Conservation (phyloP, 1,284 basidiomycete species). For the Irpex sp. region DNA sequence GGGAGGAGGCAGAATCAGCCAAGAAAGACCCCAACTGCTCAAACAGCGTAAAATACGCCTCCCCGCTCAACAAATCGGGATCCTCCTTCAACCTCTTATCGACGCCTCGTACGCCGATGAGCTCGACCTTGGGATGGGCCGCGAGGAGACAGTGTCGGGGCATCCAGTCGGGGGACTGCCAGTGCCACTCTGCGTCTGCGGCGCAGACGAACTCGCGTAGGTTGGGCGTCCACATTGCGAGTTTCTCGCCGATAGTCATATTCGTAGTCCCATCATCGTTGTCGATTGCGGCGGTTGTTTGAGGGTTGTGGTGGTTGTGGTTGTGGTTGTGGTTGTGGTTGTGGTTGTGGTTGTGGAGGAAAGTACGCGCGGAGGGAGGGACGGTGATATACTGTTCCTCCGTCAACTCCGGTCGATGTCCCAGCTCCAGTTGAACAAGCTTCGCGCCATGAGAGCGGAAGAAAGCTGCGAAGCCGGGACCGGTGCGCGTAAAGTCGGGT, state of each 20-base stretch:
- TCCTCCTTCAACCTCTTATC: conserved; percentile 52
- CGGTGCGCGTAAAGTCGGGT: conserved; percentile 64
- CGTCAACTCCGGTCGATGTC: conserved; percentile 61
- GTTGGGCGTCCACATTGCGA: conserved; percentile 63
- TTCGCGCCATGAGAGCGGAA: conserved; percentile 61
- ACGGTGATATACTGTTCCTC: conserved; percentile 59
- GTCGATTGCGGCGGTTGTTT: not conserved
- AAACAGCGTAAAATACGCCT: conserved; percentile 58
- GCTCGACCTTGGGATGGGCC: conserved; percentile 52
- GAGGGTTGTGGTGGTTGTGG: too few species aligned
- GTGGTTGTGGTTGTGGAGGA: conserved; percentile 5
- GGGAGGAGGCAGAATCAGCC: conserved; percentile 27
- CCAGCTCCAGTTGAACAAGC: conserved; percentile 63
- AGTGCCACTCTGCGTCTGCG: conserved; percentile 76
- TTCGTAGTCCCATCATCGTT: too few species aligned
- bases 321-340: conserved; percentile 10
- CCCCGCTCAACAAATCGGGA: conserved; percentile 27
- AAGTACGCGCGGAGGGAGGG: conserved; percentile 31
- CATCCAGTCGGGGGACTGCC: conserved; percentile 74
- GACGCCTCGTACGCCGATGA: conserved; percentile 71
- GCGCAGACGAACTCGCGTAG: conserved; percentile 65
- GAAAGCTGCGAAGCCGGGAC: conserved; percentile 58
- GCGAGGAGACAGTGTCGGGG: conserved; percentile 71
- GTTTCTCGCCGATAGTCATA: conserved; percentile 29
- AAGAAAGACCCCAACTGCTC: conserved; percentile 63